A percentile compares a stretch with the other conserved stretches of the same genome.
Evolutionary conservation across 2,329 filamentous ascomycete species (phyloP).

Genomic region (Neonectria neomacrospora): DNA sequence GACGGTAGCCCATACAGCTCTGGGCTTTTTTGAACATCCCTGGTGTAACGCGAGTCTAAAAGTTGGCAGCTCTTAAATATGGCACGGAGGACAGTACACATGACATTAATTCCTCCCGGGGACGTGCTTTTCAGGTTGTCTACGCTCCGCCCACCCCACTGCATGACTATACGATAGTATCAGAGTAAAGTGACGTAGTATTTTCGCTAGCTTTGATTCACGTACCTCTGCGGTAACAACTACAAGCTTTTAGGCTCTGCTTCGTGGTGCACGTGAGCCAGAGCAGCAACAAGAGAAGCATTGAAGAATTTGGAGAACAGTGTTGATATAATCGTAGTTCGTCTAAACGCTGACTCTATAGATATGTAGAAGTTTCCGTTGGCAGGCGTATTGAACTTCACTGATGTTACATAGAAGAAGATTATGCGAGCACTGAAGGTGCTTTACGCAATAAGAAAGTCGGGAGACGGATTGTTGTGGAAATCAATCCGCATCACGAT

Average conservation of each 20-base stretch:
- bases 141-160: no score
- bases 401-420: constrained; percentile 31
- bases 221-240: constrained; percentile 37
- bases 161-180: no score
- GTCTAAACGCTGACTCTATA: constrained; percentile 38
- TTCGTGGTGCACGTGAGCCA: constrained; percentile 22
- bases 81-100: no score
- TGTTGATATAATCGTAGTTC: constrained; percentile 38
- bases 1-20: no score
- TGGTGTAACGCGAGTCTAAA: no score
- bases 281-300: constrained; percentile 29
- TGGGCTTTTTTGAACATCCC: no score
- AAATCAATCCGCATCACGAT: constrained; percentile 39
- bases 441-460: constrained; percentile 26
- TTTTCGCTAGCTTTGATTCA: no score
- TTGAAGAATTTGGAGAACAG: constrained; percentile 26
- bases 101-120: no score
- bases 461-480: constrained; percentile 30
- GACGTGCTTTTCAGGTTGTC: no score
- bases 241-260: constrained; percentile 36
- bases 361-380: constrained; percentile 34
- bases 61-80: no score
- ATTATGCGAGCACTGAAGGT: constrained; percentile 35
- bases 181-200: no score
- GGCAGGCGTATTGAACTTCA: constrained; percentile 37